Evolutionary conservation across 352 stramenopile genomes (phyloP), one percentile per base, ranked within the genome.

Genomic region (Blastocystis sp.): DNA sequence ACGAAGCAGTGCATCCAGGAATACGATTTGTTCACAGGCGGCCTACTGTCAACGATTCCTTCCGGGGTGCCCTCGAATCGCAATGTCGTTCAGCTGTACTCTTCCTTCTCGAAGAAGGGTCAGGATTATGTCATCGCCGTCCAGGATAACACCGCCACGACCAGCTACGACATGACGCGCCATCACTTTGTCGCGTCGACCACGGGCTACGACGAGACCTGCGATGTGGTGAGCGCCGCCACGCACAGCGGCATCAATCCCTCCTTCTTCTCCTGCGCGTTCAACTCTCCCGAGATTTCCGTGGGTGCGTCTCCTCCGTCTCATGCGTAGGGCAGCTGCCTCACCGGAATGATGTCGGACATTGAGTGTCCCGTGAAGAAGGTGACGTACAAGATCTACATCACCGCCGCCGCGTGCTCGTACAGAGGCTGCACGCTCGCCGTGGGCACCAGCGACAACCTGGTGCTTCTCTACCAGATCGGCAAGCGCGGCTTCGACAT

Each of bases 1-100:
- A 89, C 79, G 66, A 89, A 80, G 39, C 63, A 89, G 33, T 77
- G 39, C 55, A 80, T 89, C 35, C 79, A 89, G 67, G 79, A 89
- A 39, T 89, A 65, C 41, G 79, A 89, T 89, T 66, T 89, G 45
- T 89, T 89, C 62, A 89, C 79, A n/a, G 79, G 79, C 62, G 63
- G 63, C 31, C 55, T 89, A 39, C 37, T 89, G 31, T 74, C 79
- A 26, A 78, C 79, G 10, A 89, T 89, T 80, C 63, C 63, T 37
- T 89, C 79, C 26, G 79, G 63, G 16, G 79, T 89, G 37, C 67
- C 63, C 41, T 62, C 63, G n/a, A 60, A 59, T 65, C 63, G 67
- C 3, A 80, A 63, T 39, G 67, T 89, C 2, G 67, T 59, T 16
- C 63, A 80, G 31, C 62, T 89, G 39, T 77, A 33, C 41, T 74